A percentile compares a stretch with the other conserved stretches of the same genome.
phyloP scores from a whole-genome alignment of 108 stramenopile species.

The Nitzschia putrida region DNA sequence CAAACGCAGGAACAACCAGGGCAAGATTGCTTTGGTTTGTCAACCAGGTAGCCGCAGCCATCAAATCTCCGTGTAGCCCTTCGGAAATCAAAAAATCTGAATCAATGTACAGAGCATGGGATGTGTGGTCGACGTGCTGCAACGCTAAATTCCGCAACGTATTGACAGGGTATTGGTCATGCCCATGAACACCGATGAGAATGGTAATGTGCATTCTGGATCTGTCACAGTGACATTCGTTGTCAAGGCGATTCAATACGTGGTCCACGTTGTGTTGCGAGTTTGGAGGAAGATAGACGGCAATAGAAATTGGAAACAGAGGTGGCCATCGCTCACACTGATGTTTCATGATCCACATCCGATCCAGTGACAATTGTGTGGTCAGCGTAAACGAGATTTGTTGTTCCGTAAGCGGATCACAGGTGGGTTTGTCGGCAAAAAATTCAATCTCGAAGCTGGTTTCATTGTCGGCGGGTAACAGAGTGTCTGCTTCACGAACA shows the following conservation, averaged over 20 bases:
- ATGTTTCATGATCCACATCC: conserved; percentile 65
- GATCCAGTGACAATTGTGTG: conserved; percentile 46
- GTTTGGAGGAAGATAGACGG: conserved; percentile 17
- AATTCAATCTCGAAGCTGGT: neutral
- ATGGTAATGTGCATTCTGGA: conserved; percentile 2
- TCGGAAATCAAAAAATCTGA: conserved; percentile 81
- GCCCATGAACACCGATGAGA: neutral
- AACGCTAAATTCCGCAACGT: conserved; percentile 78
- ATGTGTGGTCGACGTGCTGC: conserved; percentile 43
- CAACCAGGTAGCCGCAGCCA: conserved; percentile 13
- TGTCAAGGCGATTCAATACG: neutral
- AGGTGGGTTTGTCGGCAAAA: neutral
- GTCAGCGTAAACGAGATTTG: conserved; percentile 52
- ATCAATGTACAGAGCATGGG: conserved; percentile 77
- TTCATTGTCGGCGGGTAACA: neutral
- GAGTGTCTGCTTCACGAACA: neutral
- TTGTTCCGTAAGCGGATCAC: conserved; percentile 13
- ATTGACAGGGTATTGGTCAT: conserved; percentile 82
- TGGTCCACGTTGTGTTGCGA: neutral
- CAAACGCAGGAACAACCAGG: conserved; percentile 75
- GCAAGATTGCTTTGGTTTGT: conserved; percentile 46
- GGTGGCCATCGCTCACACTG: conserved; percentile 58
- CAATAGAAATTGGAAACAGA: conserved; percentile 41
- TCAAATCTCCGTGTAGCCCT: conserved; percentile 52
- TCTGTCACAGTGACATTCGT: neutral